phyloP scores from a whole-genome alignment of 352 stramenopile species.

The Bremia lactucae region DNA sequence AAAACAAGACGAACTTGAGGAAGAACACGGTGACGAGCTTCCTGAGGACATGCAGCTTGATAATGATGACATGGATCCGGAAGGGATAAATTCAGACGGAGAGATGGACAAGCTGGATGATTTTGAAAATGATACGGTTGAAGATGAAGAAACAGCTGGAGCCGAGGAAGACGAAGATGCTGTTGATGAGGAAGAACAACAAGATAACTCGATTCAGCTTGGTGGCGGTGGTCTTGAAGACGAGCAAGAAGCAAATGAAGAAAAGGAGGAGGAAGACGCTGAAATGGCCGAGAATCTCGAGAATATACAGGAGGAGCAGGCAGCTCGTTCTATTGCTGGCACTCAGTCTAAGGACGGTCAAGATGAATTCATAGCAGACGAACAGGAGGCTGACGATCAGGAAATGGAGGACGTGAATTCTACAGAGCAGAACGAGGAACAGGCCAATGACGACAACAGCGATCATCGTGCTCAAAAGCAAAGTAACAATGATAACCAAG shows the following conservation, averaged over 20 bases:
- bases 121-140: conserved; percentile 27
- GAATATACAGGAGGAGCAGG: conserved; percentile 34
- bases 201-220: conserved; percentile 60
- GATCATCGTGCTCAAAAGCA: conserved; percentile 42
- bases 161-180: conserved; percentile 40
- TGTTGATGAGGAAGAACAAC: conserved; percentile 56
- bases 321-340: conserved; percentile 47
- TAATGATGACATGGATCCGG: conserved; percentile 32
- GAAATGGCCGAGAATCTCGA: conserved; percentile 43
- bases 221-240: conserved; percentile 64
- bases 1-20: conserved; percentile 38
- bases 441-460: conserved; percentile 50
- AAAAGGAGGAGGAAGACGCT: conserved; percentile 49
- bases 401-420: conserved; percentile 33
- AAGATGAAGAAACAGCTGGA: conserved; percentile 28
- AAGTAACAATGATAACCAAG: conserved; percentile 40
- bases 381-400: conserved; percentile 34
- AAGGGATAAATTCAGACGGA: conserved; percentile 32
- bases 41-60: conserved; percentile 83
- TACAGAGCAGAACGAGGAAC: conserved; percentile 36
- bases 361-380: conserved; percentile 53
- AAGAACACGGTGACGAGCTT: conserved; percentile 67
- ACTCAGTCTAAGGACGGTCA: conserved; percentile 80
- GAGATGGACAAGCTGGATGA: conserved; percentile 57
- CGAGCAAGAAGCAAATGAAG: conserved; percentile 52